These are phyloP conservation scores for Cyphellophora europaea DNA, from an alignment of 2,329 filamentous ascomycete species.

Conservation along the genomic window DNA sequence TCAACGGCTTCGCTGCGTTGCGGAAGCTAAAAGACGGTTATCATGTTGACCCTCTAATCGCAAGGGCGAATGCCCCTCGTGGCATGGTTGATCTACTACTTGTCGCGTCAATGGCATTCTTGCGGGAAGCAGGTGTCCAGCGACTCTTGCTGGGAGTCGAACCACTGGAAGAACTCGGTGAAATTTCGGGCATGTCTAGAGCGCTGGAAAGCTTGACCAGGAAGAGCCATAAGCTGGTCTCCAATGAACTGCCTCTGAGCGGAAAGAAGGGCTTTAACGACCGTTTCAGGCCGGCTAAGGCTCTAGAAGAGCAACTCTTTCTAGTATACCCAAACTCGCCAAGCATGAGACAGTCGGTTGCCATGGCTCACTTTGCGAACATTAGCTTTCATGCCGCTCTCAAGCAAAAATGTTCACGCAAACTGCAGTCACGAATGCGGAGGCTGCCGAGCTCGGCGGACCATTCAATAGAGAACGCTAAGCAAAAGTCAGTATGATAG, in stretches of 20 bases:
- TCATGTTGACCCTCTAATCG: slow-evolving; percentile 33
- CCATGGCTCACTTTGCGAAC: slow-evolving; percentile 30
- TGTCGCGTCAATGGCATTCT: slow-evolving; percentile 28
- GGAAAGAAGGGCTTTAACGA: slow-evolving; percentile 33
- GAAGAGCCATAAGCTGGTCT: slow-evolving; percentile 23
- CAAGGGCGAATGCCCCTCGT: slow-evolving; percentile 24
- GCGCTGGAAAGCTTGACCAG: slow-evolving; percentile 22
- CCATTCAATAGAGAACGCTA: no score
- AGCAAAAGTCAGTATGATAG: no score
- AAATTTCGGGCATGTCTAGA: slow-evolving; percentile 24
- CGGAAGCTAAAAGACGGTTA: slow-evolving; percentile 29
- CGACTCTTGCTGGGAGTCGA: slow-evolving; percentile 32
- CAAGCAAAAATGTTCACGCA: no score
- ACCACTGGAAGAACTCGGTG: slow-evolving; percentile 23
- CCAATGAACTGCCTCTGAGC: slow-evolving; percentile 24
- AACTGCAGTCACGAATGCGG: no score
- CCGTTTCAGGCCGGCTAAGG: slow-evolving; percentile 27
- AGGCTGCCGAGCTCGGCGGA: no score
- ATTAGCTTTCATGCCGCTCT: slow-evolving; percentile 24
- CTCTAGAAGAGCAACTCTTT: slow-evolving; percentile 24
- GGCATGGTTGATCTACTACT: slow-evolving; percentile 31
- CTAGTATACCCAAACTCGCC: slow-evolving; percentile 28
- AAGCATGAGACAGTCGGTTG: slow-evolving; percentile 22
- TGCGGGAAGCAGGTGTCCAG: slow-evolving; percentile 23
- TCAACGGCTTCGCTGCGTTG: slow-evolving; percentile 31